Evolutionary conservation across 192 early-diverging fungal species (phyloP), one percentile per base, ranked within the genome.

Genomic region (Physocladia obscura): DNA sequence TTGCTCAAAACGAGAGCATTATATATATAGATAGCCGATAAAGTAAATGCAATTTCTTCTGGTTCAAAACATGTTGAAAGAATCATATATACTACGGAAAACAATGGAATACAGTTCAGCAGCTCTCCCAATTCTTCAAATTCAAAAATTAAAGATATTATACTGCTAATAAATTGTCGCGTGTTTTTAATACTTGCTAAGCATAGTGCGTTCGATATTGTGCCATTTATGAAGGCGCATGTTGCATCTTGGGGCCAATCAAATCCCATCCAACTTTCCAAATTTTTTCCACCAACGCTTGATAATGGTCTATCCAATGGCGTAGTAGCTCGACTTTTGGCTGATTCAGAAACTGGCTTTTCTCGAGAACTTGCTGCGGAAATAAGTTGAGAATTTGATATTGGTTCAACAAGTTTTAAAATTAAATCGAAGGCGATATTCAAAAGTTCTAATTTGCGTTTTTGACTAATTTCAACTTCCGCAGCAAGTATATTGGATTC

Each of bases 221-320:
- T 39, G n/a, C 31, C 19, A n/a, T 38, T 34, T 6, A n/a, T 6
- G 40, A 68, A 68, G 15, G 36, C 36, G 29, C 56, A 49, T 56
- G 36, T 56, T 56, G 34, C 65, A 6, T 19, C 1, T 24, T 54
- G 65, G 6, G 50, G 11, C 65, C 65, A 68, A 22, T 68, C 65
- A 24, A n/a, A 56, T n/a, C 65, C 65, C 13, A 68, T 35, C 65
- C 65, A 68, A 15, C 37, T 57, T 56, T 68, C 65, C 3, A 57
- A 11, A 31, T 49, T 27, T 39, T 56, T 56, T 39, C 17, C 19
- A 51, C 19, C 4, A 4, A 15, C 8, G 1, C 21, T 29, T 50
- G 8, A 17, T 22, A 26, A 15, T 0, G 6, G 5, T 44, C 36
- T 24, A 4, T 22, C 47, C 13, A n/a, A 11, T 2, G 65, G 51